A percentile compares a stretch with the other conserved stretches of the same genome.
These are phyloP conservation scores for Pythium insidiosum DNA, from an alignment of 352 stramenopile species.

Conservation along the genomic window DNA sequence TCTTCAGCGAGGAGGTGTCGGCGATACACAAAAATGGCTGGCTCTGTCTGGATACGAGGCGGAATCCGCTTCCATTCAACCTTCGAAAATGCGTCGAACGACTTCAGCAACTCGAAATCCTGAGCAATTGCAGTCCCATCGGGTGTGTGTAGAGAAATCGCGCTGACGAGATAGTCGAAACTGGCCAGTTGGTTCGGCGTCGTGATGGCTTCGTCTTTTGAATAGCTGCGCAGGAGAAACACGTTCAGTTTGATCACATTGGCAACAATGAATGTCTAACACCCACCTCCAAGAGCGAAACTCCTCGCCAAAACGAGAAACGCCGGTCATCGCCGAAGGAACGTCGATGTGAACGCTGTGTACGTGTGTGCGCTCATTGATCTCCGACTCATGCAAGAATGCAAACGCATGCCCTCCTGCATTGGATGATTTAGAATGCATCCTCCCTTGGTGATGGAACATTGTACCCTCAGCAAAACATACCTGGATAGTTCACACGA, in stretches of 20 bases:
- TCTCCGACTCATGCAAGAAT: constrained; percentile 41
- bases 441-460: constrained; percentile 1
- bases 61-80: constrained; percentile 24
- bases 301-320: constrained; percentile 85
- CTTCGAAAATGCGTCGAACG: constrained; percentile 39
- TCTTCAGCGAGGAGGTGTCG: constrained; percentile 18
- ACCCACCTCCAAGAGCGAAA: constrained; percentile 61
- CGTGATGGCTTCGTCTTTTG: constrained; percentile 59
- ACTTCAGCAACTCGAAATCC: constrained; percentile 37
- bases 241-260: background rate
- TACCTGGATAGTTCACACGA: constrained; percentile 91
- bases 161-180: constrained; percentile 68
- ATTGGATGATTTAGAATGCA: background rate
- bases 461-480: no score
- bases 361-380: constrained; percentile 18
- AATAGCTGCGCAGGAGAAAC: constrained; percentile 35
- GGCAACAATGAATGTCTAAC: background rate
- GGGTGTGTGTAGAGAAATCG: constrained; percentile 24
- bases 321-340: constrained; percentile 91
- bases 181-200: constrained; percentile 28
- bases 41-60: constrained; percentile 39
- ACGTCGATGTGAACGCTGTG: constrained; percentile 89
- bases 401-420: constrained; percentile 62
- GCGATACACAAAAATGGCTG: constrained; percentile 44
- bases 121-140: constrained; percentile 18